Evolutionary conservation across 2,329 filamentous ascomycete species (phyloP).

Genomic region (Thielaviopsis musarum): DNA sequence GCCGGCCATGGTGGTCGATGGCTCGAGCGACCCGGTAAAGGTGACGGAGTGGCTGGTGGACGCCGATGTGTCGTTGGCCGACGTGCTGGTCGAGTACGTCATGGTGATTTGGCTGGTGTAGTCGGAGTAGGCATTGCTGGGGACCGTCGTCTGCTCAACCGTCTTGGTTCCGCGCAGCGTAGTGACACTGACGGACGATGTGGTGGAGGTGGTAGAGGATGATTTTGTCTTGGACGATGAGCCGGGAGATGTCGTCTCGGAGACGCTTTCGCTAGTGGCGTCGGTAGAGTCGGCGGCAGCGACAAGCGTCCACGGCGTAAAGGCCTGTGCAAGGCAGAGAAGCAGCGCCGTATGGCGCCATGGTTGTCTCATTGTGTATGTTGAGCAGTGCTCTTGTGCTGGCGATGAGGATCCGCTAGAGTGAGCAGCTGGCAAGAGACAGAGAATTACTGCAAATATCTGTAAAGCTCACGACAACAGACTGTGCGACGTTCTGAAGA

Average conservation of each 20-base stretch:
- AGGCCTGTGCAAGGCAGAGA: not conserved
- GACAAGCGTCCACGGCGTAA: not conserved
- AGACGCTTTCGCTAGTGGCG: constrained; percentile 3
- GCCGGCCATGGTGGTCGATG: constrained; percentile 21
- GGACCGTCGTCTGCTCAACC: constrained; percentile 23
- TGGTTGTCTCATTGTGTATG: not conserved
- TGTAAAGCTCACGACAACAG: too few species aligned
- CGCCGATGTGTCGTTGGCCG: constrained; percentile 17
- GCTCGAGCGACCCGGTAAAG: constrained; percentile 29
- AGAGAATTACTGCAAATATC: too few species aligned
- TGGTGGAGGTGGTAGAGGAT: not conserved
- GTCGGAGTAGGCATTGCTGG: constrained; percentile 29
- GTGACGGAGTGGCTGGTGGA: constrained; percentile 20
- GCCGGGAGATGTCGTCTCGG: not conserved
- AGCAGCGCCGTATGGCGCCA: not conserved
- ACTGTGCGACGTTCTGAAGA: too few species aligned
- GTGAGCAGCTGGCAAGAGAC: too few species aligned
- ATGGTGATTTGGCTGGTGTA: constrained; percentile 27
- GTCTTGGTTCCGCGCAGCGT: constrained; percentile 24
- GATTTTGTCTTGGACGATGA: constrained; percentile 1
- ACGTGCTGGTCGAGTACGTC: constrained; percentile 4
- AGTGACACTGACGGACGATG: constrained; percentile 17
- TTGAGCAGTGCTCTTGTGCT: not conserved
- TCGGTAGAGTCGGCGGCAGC: not conserved
- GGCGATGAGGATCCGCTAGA: too few species aligned